Evolutionary conservation across 2,329 filamentous ascomycete genomes (phyloP), one percentile per base, ranked within the genome.

Genomic region (Fusarium napiforme): DNA sequence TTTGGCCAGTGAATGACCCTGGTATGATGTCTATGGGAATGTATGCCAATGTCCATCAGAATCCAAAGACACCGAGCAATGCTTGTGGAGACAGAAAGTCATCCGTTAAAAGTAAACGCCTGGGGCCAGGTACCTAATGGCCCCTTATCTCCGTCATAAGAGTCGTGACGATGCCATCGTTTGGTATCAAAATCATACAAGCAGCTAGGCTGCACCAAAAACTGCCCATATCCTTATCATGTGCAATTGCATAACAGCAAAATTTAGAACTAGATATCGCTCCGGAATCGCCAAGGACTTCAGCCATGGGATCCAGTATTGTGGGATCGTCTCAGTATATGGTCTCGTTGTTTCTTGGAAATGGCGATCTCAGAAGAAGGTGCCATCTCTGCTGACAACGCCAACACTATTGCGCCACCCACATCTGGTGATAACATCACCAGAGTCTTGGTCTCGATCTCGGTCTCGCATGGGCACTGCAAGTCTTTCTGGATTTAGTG

Each of bases 341-440:
- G 39, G 19, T 16, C 32, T 39, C 37, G 32, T 53, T 53, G 36
- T 56, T 34, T 52, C 55, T n/a, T 26, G 11, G 11, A 32, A 58
- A 40, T 49, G n/a, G 49, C 30, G 32, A 57, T 34, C 45, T 60
- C 59, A 64, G 90, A 43, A 90, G 74, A 91, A 89, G 26, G 86
- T 87, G 39, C 88, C 87, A 47, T 91, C 89, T 60, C 79, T 78
- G 23, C 84, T 84, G 55, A 89, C 84, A 18, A 90, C 85, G 36
- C 87, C 87, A 36, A 90, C 85, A 70, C 87, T 89, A 30, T 87
- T 85, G 39, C 88, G 85, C 88, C 88, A 91, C 68, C 85, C 84
- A 75, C 88, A 90, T 63, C 84, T 83, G 62, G 50, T 36, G 45
- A 40, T 62, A 42, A 87, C 83, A 23, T 85, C 83, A 68, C 80